Evolutionary conservation across 148 eudicot genomes (phyloP), one percentile per base, ranked within the genome.

Genomic region (Spergularia marina): DNA sequence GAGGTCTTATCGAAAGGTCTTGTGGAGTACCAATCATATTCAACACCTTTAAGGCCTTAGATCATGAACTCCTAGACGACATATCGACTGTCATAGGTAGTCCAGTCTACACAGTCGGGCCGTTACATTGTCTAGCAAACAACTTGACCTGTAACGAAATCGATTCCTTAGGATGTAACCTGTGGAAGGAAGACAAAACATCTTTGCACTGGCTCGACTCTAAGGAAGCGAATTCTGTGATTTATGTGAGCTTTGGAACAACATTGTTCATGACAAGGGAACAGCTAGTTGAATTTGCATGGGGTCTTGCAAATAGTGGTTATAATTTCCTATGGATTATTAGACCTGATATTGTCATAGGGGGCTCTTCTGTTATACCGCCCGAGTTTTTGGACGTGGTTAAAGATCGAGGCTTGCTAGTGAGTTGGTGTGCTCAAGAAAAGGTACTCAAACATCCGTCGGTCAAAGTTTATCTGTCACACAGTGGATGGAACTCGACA

Each of bases 41-140:
- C 74, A 85, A 87, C 77, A 76, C 88, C 14, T 83, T 70, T 51
- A 80, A 77, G 5, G 83, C 76, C 6, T 59, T 87, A 34, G 90
- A 87, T 34, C 63, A 65, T 2, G 82, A 83, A 0, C 66, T 78
- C 54, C 61, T 80, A 12, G 54, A 76, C 60, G 73, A 70, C 60
- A 55, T 74, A 53, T 54, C 81, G 68, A 12, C 60, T 74, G 30
- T 55, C 77, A 3, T 34, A 71, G 13, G 64, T 71, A 78, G 76
- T 30, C 79, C 76, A 3, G 34, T 87, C 17, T 85, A 78, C 82
- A 78, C 83, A 5, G 47, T 87, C 13, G 90, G 90, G 0, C 90
- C 90, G 5, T 72, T 87, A 3, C 84, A 84, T 12, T 41, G 79
- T 49, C 62, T 76, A 20, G 75, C 64, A 14, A 41, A 60, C n/a